Base-by-base conservation (phyloP, 2,329 filamentous ascomycete genomes). In the Phaeosphaeriaceae sp. region DNA sequence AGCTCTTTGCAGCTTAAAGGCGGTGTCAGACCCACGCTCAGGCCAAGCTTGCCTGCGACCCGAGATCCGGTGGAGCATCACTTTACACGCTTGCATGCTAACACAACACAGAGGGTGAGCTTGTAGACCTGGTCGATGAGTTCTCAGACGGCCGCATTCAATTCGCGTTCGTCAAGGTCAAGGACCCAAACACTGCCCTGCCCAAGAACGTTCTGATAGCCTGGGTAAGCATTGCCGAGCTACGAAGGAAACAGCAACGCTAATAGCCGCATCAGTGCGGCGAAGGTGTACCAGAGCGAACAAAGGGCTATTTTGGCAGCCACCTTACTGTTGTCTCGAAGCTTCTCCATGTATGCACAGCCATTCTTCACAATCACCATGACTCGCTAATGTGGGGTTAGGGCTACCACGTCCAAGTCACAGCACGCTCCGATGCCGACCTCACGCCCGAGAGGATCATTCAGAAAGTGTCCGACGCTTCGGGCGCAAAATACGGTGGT, bases 281-380 rank as follows among this genome's bases (percentile, higher is more conserved):
- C 66, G 94, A 96, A 74, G 95, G 95, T 69, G 95, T 99, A 17
- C 95, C 95, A n/a, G 95, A 99, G 81, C 86, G 94, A 71, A 98
- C 94, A 61, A 99, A 98, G 81, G 95, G 95, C 65, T 98, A 98
- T 81, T 99, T 99, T 77, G 97, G 92, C 66, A 97, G 93, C 80
- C 94, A 99, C 80, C 83, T 95, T 48, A 89, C 91, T 60, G 90
- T 92, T 48, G 93, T 98, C 40, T 89, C 93, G 61, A 97, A 97
- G 80, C 85, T 97, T 67, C 86, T 99, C 44, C 93, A 97, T 81
- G 89, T 89, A 74, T 51, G 80, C 74, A 22, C 13, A 24, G n/a
- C 46, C 27, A 9, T 36, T n/a, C 31, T 31, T 2, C 62, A 67
- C 40, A 15, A 25, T 24, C 19, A 3, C 20, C 36, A 44, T n/a